phyloP scores from a whole-genome alignment of 2,329 filamentous ascomycete species.

The Cercospora janseana region DNA sequence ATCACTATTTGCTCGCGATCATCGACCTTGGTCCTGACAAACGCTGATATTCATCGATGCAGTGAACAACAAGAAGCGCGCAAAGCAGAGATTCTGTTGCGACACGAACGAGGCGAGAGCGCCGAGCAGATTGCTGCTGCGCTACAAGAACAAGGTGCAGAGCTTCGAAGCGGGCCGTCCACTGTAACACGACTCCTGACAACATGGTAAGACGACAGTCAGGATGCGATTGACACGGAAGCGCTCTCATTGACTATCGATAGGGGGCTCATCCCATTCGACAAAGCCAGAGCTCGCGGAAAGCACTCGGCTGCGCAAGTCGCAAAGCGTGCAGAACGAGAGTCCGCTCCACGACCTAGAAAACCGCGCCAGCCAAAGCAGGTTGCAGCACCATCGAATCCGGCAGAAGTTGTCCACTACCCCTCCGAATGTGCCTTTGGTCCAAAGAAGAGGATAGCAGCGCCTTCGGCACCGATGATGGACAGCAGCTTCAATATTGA shows the following conservation, averaged over 20 bases:
- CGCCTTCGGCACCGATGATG: neutral
- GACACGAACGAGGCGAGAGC: constrained; percentile 26
- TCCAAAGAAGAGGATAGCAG: constrained; percentile 22
- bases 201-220: constrained; percentile 17
- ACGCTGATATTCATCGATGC: neutral
- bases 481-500: constrained; percentile 11
- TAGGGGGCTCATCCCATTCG: constrained; percentile 27
- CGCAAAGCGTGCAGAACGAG: constrained; percentile 16
- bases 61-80: constrained; percentile 19
- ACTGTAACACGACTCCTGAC: constrained; percentile 30
- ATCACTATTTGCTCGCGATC: neutral
- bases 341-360: constrained; percentile 11
- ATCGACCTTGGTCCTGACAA: neutral
- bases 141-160: constrained; percentile 24
- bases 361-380: constrained; percentile 13
- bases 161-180: constrained; percentile 25
- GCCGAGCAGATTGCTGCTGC: constrained; percentile 30
- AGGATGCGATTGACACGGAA: neutral
- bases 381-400: constrained; percentile 19
- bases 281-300: constrained; percentile 27
- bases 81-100: constrained; percentile 26
- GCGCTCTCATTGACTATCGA: neutral
- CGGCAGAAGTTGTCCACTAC: constrained; percentile 25
- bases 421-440: constrained; percentile 28
- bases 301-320: constrained; percentile 19